These are phyloP conservation scores for Nakazawaea laoshanensis DNA, from an alignment of 805 yeast species.

Conservation along the genomic window DNA sequence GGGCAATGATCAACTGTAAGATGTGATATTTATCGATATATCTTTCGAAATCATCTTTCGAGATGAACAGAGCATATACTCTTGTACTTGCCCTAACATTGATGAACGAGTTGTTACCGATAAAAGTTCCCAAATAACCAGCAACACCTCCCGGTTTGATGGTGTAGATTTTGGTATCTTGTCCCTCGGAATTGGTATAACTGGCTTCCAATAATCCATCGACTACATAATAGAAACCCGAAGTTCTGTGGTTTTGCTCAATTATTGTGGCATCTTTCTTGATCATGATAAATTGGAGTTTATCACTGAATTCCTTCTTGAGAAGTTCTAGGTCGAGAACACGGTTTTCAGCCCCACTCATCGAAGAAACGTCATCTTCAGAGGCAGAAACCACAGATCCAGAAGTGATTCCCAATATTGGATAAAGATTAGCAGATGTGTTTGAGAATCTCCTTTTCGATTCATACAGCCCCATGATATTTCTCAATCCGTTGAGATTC, in stretches of 20 bases:
- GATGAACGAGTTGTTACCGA: conserved; percentile 75
- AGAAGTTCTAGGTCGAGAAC: conserved; percentile 37
- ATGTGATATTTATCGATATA: conserved; percentile 70
- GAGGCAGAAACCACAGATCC: conserved; percentile 1
- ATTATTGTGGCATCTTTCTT: conserved; percentile 49
- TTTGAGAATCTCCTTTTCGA: conserved; percentile 1
- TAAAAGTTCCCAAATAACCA: conserved; percentile 75
- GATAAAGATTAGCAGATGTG: conserved; percentile 1
- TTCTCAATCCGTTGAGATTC: not conserved
- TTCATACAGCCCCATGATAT: not conserved
- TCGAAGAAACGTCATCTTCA: conserved; percentile 11
- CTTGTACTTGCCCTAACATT: conserved; percentile 55
- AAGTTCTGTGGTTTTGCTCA: conserved; percentile 54
- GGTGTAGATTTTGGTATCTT: conserved; percentile 40
- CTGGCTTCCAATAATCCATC: conserved; percentile 69
- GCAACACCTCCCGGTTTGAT: conserved; percentile 76
- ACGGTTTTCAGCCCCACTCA: not conserved
- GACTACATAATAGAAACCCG: conserved; percentile 75
- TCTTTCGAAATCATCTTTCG: conserved; percentile 52
- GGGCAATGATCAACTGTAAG: conserved; percentile 72
- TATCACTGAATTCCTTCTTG: conserved; percentile 50
- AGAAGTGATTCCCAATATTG: not conserved
- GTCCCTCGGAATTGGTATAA: conserved; percentile 23
- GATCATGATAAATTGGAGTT: conserved; percentile 45
- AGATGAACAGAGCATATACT: conserved; percentile 62